Evolutionary conservation across 192 early-diverging fungal genomes (phyloP), one percentile per base, ranked within the genome.

Genomic region (Backusella morwellensis): DNA sequence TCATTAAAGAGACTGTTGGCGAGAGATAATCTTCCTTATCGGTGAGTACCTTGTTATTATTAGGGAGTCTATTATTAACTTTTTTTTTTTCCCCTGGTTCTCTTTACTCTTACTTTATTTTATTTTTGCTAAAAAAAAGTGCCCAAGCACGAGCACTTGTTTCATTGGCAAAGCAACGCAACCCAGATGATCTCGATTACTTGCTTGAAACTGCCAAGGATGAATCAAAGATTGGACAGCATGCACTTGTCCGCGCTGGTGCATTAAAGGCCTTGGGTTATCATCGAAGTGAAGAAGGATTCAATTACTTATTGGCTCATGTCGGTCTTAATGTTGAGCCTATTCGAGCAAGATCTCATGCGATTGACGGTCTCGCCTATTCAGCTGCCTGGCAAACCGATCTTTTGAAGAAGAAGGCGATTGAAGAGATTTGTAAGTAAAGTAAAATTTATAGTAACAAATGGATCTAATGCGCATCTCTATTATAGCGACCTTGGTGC

Each of bases 151-250:
- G 66, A 2, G 84, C 80, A 6, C 75, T 85, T 15, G 44, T 66
- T 8, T 77, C 77, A 63, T 75, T 89, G 12, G 87, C 82, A 19
- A 41, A 68, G 19, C 87, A 89, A 70, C 76, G 76, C n/a, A 77
- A 87, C 72, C 81, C 83, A 12, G 81, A 80, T 54, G 87, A 89
- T 69, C 29, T 83, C 4, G 42, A 26, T 0, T 81, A 81, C 54
- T 77, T 89, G 34, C 47, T 89, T 1, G 41, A 76, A 14, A 81
- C 84, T 50, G 78, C 82, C 2, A 67, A 84, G 34, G 81, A 84
- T 59, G 73, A 75, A 29, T 56, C n/a, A 11, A 69, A 77, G 19
- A 69, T 83, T 69, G 87, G 86, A 36, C 76, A 78, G 66, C 80
- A 83, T 80, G 82, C 72, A 1, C 40, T 81, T 35, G 70, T 82